Evolutionary conservation across 2,329 filamentous ascomycete species (phyloP).

Genomic region (Xenoacremonium recifei): DNA sequence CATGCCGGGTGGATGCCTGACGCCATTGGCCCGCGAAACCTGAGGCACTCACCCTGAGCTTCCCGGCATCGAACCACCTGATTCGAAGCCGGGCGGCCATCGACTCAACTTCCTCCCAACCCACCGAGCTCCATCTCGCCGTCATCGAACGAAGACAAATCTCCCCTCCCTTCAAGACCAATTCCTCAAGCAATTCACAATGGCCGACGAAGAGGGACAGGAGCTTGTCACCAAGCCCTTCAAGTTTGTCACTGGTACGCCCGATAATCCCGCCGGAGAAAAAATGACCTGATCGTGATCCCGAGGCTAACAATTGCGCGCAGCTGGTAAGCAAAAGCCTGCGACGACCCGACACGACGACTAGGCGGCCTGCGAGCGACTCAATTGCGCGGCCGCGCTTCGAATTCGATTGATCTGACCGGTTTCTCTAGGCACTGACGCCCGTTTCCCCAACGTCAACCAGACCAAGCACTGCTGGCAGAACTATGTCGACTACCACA

Average conservation of each 20-base stretch:
- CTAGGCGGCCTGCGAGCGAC: conserved; percentile 20
- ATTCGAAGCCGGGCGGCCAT: conserved; percentile 38
- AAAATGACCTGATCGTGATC: conserved; percentile 35
- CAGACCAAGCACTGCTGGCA: conserved; percentile 99
- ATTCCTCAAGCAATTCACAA: conserved; percentile 52
- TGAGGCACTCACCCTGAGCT: conserved; percentile 37
- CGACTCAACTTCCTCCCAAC: conserved; percentile 32
- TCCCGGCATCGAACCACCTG: conserved; percentile 38
- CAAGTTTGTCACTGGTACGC: conserved; percentile 99
- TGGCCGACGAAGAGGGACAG: conserved; percentile 80
- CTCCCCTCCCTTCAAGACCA: conserved; percentile 19
- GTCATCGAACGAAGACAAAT: conserved; percentile 30
- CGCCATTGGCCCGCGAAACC: conserved; percentile 34
- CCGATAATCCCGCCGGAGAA: conserved; percentile 32
- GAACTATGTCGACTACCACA: conserved; percentile 99
- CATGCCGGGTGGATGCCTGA: conserved; percentile 32
- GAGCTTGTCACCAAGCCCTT: conserved; percentile 95
- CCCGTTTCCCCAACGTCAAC: conserved; percentile 98
- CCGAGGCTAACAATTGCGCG: conserved; percentile 41
- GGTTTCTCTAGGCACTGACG: conserved; percentile 77
- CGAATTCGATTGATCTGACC: conserved; percentile 15
- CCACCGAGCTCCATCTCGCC: conserved; percentile 34
- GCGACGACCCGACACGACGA: conserved; percentile 15
- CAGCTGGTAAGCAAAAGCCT: conserved; percentile 43
- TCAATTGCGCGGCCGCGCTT: conserved; percentile 22